Evolutionary conservation across 75 land plant genomes (phyloP), one percentile per base, ranked within the genome.

Genomic region (Cupressus sempervirens): DNA sequence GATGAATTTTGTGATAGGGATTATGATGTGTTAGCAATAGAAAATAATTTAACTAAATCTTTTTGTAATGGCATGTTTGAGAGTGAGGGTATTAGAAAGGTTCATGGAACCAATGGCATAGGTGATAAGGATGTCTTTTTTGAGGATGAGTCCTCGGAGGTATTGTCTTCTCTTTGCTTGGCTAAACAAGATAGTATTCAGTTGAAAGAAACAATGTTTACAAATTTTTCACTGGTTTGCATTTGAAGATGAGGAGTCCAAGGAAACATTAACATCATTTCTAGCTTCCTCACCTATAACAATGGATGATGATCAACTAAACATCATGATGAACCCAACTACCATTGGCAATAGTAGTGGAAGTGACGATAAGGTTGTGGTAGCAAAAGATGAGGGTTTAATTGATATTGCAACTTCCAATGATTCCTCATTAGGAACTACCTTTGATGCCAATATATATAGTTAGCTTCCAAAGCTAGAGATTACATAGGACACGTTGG

Each of bases 101-200:
- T 85, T 76, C 90, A 91, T 77, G 99, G 95, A 20, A 90, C 94
- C 29, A 90, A 88, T 88, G 99, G 92, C 86, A 92, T 93, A 83
- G 98, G 94, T 89, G 97, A 95, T 89, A 98, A 94, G 99, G 99
- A 98, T 90, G 97, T 98, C 36, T 96, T 92, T 81, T 98, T 98
- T 89, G 98, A 98, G 89, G 98, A 98, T 93, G 99, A 98, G 88
- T 92, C 98, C 80, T 97, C 99, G 30, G 98, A 98, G 89, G 95
- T 94, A 83, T 93, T 96, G 50, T 96, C 99, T 77, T 94, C 96
- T 35, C 87, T 98, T 46, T 93, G 94, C 23, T 83, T 96, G 18
- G 95, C 93, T 30, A 98, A 93, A 82, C 94, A 96, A 14, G 95
- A 96, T 75, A 96, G 83, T 82, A 23, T 18, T 7, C 35, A 82